These are phyloP conservation scores for Kwoniella bestiolae DNA, from an alignment of 768 basidiomycete genomes.

Conservation along the genomic window DNA sequence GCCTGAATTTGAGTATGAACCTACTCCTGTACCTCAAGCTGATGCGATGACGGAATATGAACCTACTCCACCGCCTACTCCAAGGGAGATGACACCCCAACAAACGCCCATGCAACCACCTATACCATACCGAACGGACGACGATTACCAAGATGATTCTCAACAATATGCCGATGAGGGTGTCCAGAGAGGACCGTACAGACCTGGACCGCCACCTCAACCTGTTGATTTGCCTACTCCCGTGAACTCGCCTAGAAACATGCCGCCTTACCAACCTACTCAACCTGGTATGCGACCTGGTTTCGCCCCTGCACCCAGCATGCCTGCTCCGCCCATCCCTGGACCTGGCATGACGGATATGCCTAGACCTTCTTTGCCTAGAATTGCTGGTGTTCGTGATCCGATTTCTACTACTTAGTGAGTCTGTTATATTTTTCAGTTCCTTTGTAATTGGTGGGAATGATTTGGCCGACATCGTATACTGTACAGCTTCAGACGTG, in stretches of 20 bases:
- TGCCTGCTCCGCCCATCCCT: slow-evolving; percentile 35
- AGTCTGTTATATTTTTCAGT: slow-evolving; percentile 23
- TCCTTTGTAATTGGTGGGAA: slow-evolving; percentile 3
- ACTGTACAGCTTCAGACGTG: slow-evolving; percentile 42
- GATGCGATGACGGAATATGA: slow-evolving; percentile 21
- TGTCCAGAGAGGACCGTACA: slow-evolving; percentile 15
- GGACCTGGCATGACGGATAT: slow-evolving; percentile 46
- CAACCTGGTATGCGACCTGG: slow-evolving; percentile 33
- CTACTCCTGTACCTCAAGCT: slow-evolving; percentile 15
- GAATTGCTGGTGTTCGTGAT: slow-evolving; percentile 55
- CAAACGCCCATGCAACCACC: slow-evolving; percentile 25
- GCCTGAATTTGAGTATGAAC: slow-evolving; percentile 11
- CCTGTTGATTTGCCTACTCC: slow-evolving; percentile 53
- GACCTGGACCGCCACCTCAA: slow-evolving; percentile 42
- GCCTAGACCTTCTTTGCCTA: slow-evolving; percentile 51
- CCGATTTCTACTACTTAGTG: slow-evolving; percentile 57
- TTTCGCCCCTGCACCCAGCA: slow-evolving; percentile 29
- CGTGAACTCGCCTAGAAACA: slow-evolving; percentile 33
- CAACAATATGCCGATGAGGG: slow-evolving; percentile 28
- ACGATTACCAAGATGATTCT: slow-evolving; percentile 22
- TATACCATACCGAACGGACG: slow-evolving; percentile 31
- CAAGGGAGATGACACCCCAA: slow-evolving; percentile 5
- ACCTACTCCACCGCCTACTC: slow-evolving; percentile 17
- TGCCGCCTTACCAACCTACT: slow-evolving; percentile 17
- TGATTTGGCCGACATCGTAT: not conserved